Conservation (phyloP, 2,329 filamentous ascomycete genomes). For the Bipolaris cookei region DNA sequence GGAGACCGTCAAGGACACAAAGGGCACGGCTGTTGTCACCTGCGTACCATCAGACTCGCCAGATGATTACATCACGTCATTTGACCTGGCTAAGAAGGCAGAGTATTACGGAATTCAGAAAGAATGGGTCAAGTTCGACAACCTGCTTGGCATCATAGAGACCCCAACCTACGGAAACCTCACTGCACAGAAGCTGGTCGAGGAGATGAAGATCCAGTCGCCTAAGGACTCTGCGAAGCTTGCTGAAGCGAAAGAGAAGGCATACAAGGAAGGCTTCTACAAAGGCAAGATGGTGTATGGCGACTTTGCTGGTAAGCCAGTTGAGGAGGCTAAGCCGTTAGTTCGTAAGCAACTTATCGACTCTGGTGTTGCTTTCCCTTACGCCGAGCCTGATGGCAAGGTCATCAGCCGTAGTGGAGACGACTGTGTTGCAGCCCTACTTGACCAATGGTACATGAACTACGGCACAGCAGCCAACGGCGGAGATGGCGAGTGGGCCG, state of each 20-base stretch:
- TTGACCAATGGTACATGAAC: slow-evolving; percentile 98
- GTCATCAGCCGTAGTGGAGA: slow-evolving; percentile 90
- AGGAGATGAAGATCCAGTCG: slow-evolving; percentile 94
- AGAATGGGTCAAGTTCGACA: slow-evolving; percentile 85
- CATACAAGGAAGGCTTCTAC: slow-evolving; percentile 98
- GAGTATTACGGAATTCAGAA: slow-evolving; percentile 94
- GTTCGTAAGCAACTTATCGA: slow-evolving; percentile 80
- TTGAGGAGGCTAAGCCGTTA: slow-evolving; percentile 85
- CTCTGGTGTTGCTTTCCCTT: slow-evolving; percentile 80
- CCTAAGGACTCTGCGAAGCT: slow-evolving; percentile 93
- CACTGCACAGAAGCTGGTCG: slow-evolving; percentile 80
- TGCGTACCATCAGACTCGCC: slow-evolving; percentile 95
- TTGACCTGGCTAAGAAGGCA: slow-evolving; percentile 90
- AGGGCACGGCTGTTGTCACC: slow-evolving; percentile 96
- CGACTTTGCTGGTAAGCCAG: slow-evolving; percentile 84
- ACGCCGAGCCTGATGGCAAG: slow-evolving; percentile 88
- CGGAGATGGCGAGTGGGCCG: slow-evolving; percentile 78
- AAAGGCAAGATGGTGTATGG: slow-evolving; percentile 89
- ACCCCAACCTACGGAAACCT: slow-evolving; percentile 88
- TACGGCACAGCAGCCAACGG: slow-evolving; percentile 73
- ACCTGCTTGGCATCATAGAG: slow-evolving; percentile 77
- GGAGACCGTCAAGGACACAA: slow-evolving; percentile 89
- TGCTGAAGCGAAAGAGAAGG: slow-evolving; percentile 90
- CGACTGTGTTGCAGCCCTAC: slow-evolving; percentile 88
- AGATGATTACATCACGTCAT: slow-evolving; percentile 89